These are phyloP conservation scores for Fusarium torreyae DNA, from an alignment of 2,329 filamentous ascomycete genomes.

Conservation along the genomic window DNA sequence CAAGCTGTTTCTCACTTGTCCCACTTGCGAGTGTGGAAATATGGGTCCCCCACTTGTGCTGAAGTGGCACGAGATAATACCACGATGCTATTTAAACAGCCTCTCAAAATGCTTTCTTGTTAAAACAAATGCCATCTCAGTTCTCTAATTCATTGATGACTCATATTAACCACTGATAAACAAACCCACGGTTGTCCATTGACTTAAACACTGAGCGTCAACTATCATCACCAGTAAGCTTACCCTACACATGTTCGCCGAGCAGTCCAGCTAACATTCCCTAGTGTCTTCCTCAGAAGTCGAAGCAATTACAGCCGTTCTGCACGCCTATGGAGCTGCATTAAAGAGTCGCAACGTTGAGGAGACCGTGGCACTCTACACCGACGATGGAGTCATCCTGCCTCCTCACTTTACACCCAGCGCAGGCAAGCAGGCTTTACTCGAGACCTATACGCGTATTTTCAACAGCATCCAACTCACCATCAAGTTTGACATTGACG, in stretches of 20 bases:
- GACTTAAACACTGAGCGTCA: too few relatives aligned
- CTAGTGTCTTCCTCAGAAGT: not conserved
- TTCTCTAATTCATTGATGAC: too few relatives aligned
- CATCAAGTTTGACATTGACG: not conserved
- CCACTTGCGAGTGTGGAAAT: not conserved
- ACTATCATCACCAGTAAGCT: not conserved
- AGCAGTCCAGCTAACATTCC: not conserved
- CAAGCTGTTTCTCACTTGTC: not conserved
- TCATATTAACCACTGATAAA: too few relatives aligned
- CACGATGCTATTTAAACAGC: not conserved
- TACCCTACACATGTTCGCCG: not conserved
- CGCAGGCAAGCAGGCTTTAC: not conserved
- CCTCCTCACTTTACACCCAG: constrained; percentile 6
- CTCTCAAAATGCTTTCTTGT: too few relatives aligned
- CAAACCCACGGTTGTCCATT: too few relatives aligned
- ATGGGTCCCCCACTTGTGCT: not conserved
- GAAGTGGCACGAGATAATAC: not conserved
- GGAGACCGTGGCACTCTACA: not conserved
- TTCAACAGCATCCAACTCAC: not conserved
- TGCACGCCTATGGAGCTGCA: not conserved
- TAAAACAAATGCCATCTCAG: too few relatives aligned
- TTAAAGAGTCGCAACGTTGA: not conserved
- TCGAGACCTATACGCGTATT: accelerated
- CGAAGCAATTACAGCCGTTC: not conserved
- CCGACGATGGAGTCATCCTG: not conserved